Conservation (phyloP, 305 asterid genomes). For the Rubia tinctorum region DNA sequence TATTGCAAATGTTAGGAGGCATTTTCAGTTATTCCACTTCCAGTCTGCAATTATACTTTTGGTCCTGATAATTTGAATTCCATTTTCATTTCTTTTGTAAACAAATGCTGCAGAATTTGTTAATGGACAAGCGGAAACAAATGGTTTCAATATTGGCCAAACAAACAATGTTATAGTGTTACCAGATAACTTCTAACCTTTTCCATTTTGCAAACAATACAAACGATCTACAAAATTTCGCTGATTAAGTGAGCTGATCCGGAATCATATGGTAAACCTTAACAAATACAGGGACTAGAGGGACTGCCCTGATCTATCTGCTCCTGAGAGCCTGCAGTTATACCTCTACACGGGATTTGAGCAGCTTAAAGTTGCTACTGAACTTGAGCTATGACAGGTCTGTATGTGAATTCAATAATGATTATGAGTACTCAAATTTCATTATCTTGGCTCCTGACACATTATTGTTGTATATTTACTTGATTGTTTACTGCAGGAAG, state of each 20-base stretch:
- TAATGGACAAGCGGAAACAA: too few relatives aligned
- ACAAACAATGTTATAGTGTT: too few relatives aligned
- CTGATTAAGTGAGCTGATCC: constrained; percentile 35
- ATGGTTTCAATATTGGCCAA: too few relatives aligned
- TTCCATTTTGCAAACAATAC: constrained; percentile 42
- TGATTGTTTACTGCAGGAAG: constrained; percentile 29
- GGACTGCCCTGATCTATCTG: constrained; percentile 41
- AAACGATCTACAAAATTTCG: constrained; percentile 41
- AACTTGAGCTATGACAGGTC: constrained; percentile 44
- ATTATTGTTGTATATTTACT: not conserved
- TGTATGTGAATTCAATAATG: not conserved
- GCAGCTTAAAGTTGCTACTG: constrained; percentile 40
- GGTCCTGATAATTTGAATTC: too few relatives aligned
- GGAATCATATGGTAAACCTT: constrained; percentile 44
- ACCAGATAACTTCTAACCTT: too few relatives aligned
- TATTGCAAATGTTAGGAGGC: too few relatives aligned
- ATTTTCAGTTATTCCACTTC: too few relatives aligned
- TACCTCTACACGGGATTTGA: constrained; percentile 44
- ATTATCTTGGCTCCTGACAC: not conserved
- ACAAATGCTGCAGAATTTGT: too few relatives aligned
- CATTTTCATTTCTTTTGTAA: too few relatives aligned
- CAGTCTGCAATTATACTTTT: too few relatives aligned
- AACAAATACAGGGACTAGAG: constrained; percentile 43
- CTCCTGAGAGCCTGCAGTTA: constrained; percentile 40
- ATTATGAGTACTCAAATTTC: not conserved